Evolutionary conservation across 306 rosid genomes (phyloP).

Genomic region (Lathyrus aphaca): DNA sequence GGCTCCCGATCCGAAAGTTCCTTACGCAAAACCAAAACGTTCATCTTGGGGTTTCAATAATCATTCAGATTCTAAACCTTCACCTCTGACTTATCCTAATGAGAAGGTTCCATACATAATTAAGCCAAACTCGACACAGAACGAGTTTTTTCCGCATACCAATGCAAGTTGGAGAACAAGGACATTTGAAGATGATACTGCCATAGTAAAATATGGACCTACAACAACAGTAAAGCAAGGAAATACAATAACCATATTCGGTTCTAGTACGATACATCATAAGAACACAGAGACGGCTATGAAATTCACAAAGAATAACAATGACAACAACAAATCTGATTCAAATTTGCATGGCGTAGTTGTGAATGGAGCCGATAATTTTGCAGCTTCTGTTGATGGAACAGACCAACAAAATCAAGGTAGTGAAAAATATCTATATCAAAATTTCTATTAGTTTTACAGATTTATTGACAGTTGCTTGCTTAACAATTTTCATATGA

Average conservation of each 20-base stretch:
- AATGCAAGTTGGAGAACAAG: slow-evolving; percentile 39
- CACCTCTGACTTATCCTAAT: slow-evolving; percentile 38
- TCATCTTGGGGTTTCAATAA: slow-evolving; percentile 56
- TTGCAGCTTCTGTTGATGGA: slow-evolving; percentile 7
- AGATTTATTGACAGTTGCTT: slow-evolving; percentile 27
- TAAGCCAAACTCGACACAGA: slow-evolving; percentile 13
- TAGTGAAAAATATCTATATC: slow-evolving; percentile 16
- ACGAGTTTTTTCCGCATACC: slow-evolving; percentile 25
- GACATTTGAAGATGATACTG: slow-evolving; percentile 34
- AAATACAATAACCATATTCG: slow-evolving; percentile 8
- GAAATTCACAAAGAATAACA: slow-evolving; percentile 32
- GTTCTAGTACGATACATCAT: slow-evolving; percentile 20
- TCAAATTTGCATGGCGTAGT: slow-evolving; percentile 19
- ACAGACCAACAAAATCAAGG: slow-evolving; percentile 30
- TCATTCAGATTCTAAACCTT: slow-evolving; percentile 50
- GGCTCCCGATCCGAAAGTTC: slow-evolving; percentile 51
- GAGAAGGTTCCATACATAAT: slow-evolving; percentile 17
- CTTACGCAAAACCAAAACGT: slow-evolving; percentile 59
- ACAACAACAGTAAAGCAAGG: slow-evolving; percentile 24
- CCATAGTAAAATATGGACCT: slow-evolving; percentile 2
- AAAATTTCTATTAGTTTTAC: too few species aligned
- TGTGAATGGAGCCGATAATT: slow-evolving; percentile 31
- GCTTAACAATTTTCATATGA: slow-evolving; percentile 29
- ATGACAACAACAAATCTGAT: slow-evolving; percentile 24
- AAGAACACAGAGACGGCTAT: slow-evolving; percentile 31